Evolutionary conservation across 2,329 filamentous ascomycete species (phyloP).

Genomic region (Botrytis porri): DNA sequence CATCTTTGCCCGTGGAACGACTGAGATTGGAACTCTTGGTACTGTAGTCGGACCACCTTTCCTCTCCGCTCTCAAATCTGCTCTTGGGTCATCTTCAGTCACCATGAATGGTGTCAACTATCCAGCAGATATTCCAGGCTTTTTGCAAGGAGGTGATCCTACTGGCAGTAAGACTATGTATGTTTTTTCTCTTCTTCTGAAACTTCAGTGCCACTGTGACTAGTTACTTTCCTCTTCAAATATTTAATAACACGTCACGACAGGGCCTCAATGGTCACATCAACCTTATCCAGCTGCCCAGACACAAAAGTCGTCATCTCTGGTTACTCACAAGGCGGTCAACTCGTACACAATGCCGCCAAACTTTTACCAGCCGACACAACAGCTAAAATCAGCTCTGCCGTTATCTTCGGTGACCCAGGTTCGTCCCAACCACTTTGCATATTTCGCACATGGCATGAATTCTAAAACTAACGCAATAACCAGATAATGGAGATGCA

Average conservation of each 20-base stretch:
- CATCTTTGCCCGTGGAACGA: constrained; percentile 33
- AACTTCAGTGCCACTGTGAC: background rate
- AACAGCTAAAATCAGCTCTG: constrained; percentile 26
- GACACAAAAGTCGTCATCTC: constrained; percentile 26
- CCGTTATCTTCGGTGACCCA: constrained; percentile 35
- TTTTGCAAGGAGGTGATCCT: constrained; percentile 46
- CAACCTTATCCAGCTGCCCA: background rate
- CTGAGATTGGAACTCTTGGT: constrained; percentile 30
- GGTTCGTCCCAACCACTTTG: constrained; percentile 19
- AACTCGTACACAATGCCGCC: constrained; percentile 30
- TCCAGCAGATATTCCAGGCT: constrained; percentile 46
- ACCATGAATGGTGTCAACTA: constrained; percentile 55
- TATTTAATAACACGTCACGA: constrained; percentile 18
- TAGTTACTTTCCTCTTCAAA: background rate
- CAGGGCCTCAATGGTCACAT: constrained; percentile 10
- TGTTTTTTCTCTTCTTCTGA: background rate
- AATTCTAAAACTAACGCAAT: background rate
- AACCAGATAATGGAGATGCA: constrained; percentile 29
- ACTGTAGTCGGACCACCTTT: constrained; percentile 32
- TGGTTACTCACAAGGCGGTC: constrained; percentile 31
- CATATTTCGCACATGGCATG: background rate
- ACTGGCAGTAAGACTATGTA: constrained; percentile 45
- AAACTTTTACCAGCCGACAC: constrained; percentile 22
- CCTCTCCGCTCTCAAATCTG: constrained; percentile 40
- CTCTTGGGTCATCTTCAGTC: constrained; percentile 42